phyloP scores from a whole-genome alignment of 2,329 filamentous ascomycete species.

The Albifimbria verrucaria region DNA sequence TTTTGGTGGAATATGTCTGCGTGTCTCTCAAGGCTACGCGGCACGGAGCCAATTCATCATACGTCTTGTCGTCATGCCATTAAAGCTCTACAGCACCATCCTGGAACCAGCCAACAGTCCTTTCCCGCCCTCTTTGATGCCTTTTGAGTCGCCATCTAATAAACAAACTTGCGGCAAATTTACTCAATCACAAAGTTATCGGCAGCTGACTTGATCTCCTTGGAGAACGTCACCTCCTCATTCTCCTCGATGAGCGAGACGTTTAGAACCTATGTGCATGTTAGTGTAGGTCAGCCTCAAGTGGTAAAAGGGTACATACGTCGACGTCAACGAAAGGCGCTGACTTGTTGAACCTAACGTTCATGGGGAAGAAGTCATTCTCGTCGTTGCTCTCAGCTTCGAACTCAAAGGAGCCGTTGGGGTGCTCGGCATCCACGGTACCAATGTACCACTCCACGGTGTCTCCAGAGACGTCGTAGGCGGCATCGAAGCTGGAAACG shows the following conservation, averaged over 20 bases:
- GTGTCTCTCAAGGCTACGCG: no score
- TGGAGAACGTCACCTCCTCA: constrained; percentile 78
- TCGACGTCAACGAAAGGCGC: constrained; percentile 89
- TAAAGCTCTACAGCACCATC: constrained; percentile 7
- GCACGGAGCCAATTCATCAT: background rate
- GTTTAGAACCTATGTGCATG: constrained; percentile 50
- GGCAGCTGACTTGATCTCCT: constrained; percentile 73
- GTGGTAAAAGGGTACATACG: constrained; percentile 54
- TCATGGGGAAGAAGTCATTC: constrained; percentile 98
- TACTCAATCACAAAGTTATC: constrained; percentile 77
- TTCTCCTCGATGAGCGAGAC: constrained; percentile 71
- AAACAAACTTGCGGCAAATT: constrained; percentile 16
- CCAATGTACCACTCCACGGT: constrained; percentile 93
- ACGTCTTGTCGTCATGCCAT: background rate
- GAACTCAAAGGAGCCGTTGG: constrained; percentile 89
- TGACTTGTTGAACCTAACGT: constrained; percentile 80
- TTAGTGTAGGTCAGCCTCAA: constrained; percentile 14
- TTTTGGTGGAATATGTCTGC: no score
- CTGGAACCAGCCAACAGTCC: constrained; percentile 5
- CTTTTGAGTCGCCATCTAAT: constrained; percentile 14
- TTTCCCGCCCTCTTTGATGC: constrained; percentile 11
- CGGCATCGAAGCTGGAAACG: constrained; percentile 89
- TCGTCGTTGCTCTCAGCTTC: constrained; percentile 86
- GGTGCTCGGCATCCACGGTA: constrained; percentile 75
- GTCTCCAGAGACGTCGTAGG: constrained; percentile 91